Conservation (phyloP, 73 alveolate genomes). For the Paraurostyla sp. region DNA sequence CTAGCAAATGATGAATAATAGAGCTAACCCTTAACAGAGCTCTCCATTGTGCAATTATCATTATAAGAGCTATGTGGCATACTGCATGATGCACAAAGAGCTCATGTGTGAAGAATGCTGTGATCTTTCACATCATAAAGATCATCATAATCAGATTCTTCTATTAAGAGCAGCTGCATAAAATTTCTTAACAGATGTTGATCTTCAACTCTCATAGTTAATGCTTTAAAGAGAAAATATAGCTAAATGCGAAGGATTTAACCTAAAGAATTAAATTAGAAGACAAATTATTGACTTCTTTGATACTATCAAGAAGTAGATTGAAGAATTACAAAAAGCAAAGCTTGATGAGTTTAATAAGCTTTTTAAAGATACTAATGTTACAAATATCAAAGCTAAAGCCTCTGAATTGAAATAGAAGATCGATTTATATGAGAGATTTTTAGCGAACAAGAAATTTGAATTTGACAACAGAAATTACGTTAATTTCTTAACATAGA, state of each 20-base stretch:
- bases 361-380: slow-evolving; percentile 59
- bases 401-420: slow-evolving; percentile 46
- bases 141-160: slow-evolving; percentile 71
- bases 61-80: slow-evolving; percentile 62
- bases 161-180: slow-evolving; percentile 78
- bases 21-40: neutral
- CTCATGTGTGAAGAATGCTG: slow-evolving; percentile 80
- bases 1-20: too few species aligned
- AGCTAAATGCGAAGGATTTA: slow-evolving; percentile 42
- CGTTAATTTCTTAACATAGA: slow-evolving; percentile 29
- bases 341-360: slow-evolving; percentile 67
- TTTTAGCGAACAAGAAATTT: slow-evolving; percentile 16
- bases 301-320: slow-evolving; percentile 46
- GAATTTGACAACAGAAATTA: slow-evolving; percentile 60
- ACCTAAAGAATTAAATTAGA: slow-evolving; percentile 59
- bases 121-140: slow-evolving; percentile 70
- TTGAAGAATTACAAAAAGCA: slow-evolving; percentile 20
- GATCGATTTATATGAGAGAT: slow-evolving; percentile 39
- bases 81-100: slow-evolving; percentile 73
- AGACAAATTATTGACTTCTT: slow-evolving; percentile 60
- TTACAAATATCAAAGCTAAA: slow-evolving; percentile 52
- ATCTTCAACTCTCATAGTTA: slow-evolving; percentile 12
- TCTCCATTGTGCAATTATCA: slow-evolving; percentile 68
- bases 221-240: slow-evolving; percentile 27
- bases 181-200: slow-evolving; percentile 54